Percentiles rank a stretch among this genome's conserved stretches.
phyloP scores from a whole-genome alignment of 129 eudicot species.

The Pulicaria dysenterica region DNA sequence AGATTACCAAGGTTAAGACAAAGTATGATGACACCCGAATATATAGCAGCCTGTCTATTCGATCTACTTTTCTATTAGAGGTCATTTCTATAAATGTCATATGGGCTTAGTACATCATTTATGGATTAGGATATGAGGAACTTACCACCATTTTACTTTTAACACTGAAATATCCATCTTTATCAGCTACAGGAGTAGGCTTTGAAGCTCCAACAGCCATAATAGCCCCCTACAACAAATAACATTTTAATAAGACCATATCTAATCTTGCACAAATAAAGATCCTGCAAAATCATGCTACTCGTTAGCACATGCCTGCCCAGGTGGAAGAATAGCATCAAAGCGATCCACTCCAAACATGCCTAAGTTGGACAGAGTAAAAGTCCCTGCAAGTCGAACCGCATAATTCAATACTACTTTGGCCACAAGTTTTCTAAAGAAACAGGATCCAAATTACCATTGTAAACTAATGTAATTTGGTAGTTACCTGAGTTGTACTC shows the following conservation, averaged over 20 bases:
- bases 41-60: neutral
- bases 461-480: neutral
- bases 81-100: constrained; percentile 3
- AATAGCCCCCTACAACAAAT: constrained; percentile 79
- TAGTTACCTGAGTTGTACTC: constrained; percentile 80
- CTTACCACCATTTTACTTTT: constrained; percentile 93
- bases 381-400: constrained; percentile 61
- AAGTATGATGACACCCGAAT: neutral
- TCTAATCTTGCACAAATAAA: constrained; percentile 7
- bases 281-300: constrained; percentile 1
- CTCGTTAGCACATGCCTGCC: constrained; percentile 60
- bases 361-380: constrained; percentile 88
- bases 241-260: constrained; percentile 19
- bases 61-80: neutral
- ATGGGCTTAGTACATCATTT: neutral
- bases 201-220: constrained; percentile 99
- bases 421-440: neutral
- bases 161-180: constrained; percentile 92
- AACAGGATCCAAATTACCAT: constrained; percentile 15
- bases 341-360: constrained; percentile 99
- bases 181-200: constrained; percentile 81
- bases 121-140: neutral
- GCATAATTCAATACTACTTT: constrained; percentile 11
- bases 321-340: constrained; percentile 99
- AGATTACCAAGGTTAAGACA: constrained; percentile 16